Percentiles rank a stretch among this genome's conserved stretches.
Conservation (phyloP, 176 grass and related monocot species). For the Oryza australiensis region DNA sequence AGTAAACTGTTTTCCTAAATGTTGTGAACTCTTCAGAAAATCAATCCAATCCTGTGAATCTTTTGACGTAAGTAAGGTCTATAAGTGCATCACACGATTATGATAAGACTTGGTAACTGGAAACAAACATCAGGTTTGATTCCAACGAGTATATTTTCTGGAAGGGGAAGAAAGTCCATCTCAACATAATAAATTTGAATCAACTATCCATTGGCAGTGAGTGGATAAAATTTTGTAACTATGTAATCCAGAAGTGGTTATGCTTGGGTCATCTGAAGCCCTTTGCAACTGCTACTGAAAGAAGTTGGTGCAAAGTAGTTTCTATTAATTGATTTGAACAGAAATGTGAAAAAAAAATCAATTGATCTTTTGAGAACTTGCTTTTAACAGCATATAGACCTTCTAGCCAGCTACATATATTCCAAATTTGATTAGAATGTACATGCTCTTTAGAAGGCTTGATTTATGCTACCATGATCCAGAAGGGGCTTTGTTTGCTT, state of each 20-base stretch:
- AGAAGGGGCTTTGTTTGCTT: neutral
- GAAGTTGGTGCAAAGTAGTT: neutral
- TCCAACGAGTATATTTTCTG: neutral
- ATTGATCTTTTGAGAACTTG: neutral
- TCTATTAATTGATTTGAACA: neutral
- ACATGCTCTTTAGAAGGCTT: neutral
- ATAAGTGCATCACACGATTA: neutral
- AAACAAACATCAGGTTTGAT: neutral
- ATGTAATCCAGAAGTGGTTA: neutral
- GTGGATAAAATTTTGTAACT: neutral
- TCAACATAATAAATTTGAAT: constrained; percentile 1
- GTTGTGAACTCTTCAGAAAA: neutral
- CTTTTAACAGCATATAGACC: neutral
- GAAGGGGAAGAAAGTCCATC: neutral
- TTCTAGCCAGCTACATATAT: neutral
- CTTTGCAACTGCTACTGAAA: neutral
- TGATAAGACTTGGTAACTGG: neutral
- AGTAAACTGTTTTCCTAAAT: neutral
- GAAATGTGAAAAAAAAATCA: neutral
- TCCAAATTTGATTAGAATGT: neutral
- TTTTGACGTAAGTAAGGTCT: neutral
- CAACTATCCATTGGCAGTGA: neutral
- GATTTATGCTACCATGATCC: neutral
- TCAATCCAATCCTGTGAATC: neutral
- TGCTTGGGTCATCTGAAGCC: neutral